phyloP scores from a whole-genome alignment of 1,284 basidiomycete genomes.

The Heterobasidion occidentale region DNA sequence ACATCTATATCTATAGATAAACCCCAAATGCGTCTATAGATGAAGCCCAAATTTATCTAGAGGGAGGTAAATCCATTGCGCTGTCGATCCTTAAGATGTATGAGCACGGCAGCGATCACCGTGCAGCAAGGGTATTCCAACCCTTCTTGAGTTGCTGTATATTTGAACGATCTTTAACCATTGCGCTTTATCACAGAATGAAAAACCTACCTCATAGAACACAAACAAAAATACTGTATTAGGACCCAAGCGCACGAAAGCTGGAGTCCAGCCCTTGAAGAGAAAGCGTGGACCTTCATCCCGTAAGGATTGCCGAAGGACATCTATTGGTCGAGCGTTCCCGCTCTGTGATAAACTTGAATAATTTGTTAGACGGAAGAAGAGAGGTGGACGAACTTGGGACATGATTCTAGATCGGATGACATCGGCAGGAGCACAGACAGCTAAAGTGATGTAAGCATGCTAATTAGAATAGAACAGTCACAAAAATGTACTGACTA shows the following conservation, averaged over 20 bases:
- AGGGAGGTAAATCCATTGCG: neutral
- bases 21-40: neutral
- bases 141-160: conserved; percentile 58
- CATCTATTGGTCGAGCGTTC: conserved; percentile 35
- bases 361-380: neutral
- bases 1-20: too few species aligned
- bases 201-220: conserved; percentile 62
- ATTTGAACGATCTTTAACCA: neutral
- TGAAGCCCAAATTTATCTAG: neutral
- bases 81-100: neutral
- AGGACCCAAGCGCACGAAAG: conserved; percentile 78
- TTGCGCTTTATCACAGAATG: neutral
- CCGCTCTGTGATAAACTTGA: conserved; percentile 23
- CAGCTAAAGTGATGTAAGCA: conserved; percentile 37
- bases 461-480: neutral
- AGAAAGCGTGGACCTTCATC: conserved; percentile 78
- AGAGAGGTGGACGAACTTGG: conserved; percentile 36
- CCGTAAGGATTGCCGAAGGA: conserved; percentile 49
- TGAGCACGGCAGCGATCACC: neutral
- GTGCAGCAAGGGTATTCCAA: conserved; percentile 28
- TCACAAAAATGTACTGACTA: conserved; percentile 38
- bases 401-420: conserved; percentile 75
- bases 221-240: conserved; percentile 83
- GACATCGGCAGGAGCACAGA: conserved; percentile 87
- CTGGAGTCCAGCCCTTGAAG: conserved; percentile 87